Evolutionary conservation across 495 filamentous ascomycete genomes (phyloP).

Genomic region (Lophium mytilinum): DNA sequence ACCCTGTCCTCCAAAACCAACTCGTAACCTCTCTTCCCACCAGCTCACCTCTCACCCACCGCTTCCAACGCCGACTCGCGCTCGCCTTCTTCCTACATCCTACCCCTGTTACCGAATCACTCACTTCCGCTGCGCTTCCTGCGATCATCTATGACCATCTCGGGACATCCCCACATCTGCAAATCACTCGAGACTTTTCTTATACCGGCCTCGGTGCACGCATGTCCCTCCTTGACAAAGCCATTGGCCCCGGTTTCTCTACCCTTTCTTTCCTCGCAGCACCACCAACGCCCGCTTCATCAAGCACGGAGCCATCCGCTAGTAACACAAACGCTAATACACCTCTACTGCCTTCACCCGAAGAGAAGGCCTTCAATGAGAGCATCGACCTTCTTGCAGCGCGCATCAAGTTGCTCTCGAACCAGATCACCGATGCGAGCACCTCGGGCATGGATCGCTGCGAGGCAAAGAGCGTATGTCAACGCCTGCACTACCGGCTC

Average conservation of each 20-base stretch:
- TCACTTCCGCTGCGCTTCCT: constrained; percentile 37
- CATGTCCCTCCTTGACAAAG: constrained; percentile 60
- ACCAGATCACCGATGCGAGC: constrained; percentile 64
- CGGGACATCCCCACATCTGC: constrained; percentile 32
- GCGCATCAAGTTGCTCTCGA: constrained; percentile 57
- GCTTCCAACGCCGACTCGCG: constrained; percentile 65
- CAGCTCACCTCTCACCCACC: constrained; percentile 44
- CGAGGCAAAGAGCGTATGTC: constrained; percentile 63
- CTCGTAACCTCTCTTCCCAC: constrained; percentile 15
- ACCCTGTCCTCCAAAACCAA: constrained; percentile 14
- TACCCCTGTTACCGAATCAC: constrained; percentile 32
- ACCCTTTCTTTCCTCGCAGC: constrained; percentile 5
- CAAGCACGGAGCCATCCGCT: not conserved
- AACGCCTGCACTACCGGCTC: constrained; percentile 63
- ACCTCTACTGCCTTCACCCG: constrained; percentile 1
- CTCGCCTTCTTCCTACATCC: constrained; percentile 54
- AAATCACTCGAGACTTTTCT: constrained; percentile 49
- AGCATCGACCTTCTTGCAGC: constrained; percentile 59
- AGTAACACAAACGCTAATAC: not conserved
- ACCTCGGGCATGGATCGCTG: constrained; percentile 63
- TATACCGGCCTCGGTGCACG: constrained; percentile 58
- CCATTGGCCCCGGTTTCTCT: constrained; percentile 54
- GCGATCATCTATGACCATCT: constrained; percentile 11
- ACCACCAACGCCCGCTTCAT: constrained; percentile 15
- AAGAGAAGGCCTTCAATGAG: constrained; percentile 52